Percentiles rank a stretch among this genome's conserved stretches.
These are phyloP conservation scores for Elsinoe australis DNA, from an alignment of 2,329 filamentous ascomycete genomes.

Conservation along the genomic window DNA sequence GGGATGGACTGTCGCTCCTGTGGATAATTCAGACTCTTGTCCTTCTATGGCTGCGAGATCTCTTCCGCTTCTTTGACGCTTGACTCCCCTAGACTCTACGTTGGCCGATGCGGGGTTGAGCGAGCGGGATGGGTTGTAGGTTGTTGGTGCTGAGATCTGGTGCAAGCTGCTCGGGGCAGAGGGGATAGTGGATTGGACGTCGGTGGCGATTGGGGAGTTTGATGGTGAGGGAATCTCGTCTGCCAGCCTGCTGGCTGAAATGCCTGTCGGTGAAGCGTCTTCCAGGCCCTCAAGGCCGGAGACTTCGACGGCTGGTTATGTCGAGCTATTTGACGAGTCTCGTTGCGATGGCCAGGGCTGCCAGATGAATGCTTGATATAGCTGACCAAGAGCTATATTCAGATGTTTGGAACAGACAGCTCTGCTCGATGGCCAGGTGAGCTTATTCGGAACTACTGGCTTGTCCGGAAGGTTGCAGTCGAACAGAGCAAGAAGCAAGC, in stretches of 20 bases:
- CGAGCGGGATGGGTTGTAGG: not conserved
- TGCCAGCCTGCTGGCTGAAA: constrained; percentile 17
- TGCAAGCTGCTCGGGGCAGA: not conserved
- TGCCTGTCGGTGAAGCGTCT: constrained; percentile 12
- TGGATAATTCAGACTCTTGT: not conserved
- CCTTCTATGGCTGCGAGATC: not conserved
- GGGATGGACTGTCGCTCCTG: not conserved
- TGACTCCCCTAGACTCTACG: not conserved
- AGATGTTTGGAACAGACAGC: not conserved
- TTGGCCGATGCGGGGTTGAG: not conserved
- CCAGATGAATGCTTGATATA: not conserved
- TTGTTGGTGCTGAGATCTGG: not conserved
- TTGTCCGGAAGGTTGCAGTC: not conserved
- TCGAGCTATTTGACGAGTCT: not conserved
- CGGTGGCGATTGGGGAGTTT: constrained; percentile 13
- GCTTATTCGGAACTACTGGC: not conserved
- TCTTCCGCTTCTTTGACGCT: not conserved
- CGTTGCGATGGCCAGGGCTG: not conserved
- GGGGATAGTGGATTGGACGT: not conserved
- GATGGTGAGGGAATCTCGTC: constrained; percentile 13
- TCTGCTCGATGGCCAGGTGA: not conserved
- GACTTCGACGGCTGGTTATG: constrained; percentile 12
- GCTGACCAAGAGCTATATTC: not conserved
- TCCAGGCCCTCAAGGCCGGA: constrained; percentile 16
- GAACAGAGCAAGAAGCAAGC: not conserved